Base-by-base conservation (phyloP, 2,329 filamentous ascomycete genomes). In the Penicillium occitanis region DNA sequence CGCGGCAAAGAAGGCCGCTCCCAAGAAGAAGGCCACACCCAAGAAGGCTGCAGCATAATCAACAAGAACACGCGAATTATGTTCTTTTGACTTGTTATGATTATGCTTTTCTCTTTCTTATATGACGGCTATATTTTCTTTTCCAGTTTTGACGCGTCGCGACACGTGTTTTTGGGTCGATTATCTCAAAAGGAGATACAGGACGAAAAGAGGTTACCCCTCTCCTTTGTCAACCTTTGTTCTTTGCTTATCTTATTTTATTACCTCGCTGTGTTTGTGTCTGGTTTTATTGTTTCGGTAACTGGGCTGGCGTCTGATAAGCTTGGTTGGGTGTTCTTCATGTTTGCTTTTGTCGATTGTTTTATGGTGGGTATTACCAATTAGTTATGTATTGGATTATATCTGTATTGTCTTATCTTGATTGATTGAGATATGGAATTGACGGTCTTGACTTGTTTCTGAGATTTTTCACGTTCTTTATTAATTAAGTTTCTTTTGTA, bases 1-100 rank as follows among this genome's bases (percentile, higher is more conserved):
- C 5, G 74, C 80, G 69, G 83, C 82, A 75, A 84, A 82, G 74
- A 76, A 79, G 35, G 70, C 74, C 8, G 69, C 79, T 13, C 66
- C 76, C 11, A 82, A 80, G 55, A 82, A 81, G 76, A 81, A 81
- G 72, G 73, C 78, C 61, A 61, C 59, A 6, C n/a, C 65, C 40
- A 51, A 63, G 60, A 67, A 67, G 65, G 66, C 71, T 66, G 68
- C 59, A 19, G 48, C 35, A 28, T 65, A 61, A 61, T 64, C 14
- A 19, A 53, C 2, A 10, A 57, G 51, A 55, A 53, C 25, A 19
- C 14, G 28, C 28, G 3, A 37, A 35, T 35, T 55, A 57, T 57
- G n/a, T 48, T 64, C 28, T 14, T 13, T 37, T 57, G 22, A 44
- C 14, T 48, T 48, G 50, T 35, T 25, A 57, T 57, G 37, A 37